Base-by-base conservation (phyloP, 177 flowering plant genomes). In the Tripterygium wilfordii region DNA sequence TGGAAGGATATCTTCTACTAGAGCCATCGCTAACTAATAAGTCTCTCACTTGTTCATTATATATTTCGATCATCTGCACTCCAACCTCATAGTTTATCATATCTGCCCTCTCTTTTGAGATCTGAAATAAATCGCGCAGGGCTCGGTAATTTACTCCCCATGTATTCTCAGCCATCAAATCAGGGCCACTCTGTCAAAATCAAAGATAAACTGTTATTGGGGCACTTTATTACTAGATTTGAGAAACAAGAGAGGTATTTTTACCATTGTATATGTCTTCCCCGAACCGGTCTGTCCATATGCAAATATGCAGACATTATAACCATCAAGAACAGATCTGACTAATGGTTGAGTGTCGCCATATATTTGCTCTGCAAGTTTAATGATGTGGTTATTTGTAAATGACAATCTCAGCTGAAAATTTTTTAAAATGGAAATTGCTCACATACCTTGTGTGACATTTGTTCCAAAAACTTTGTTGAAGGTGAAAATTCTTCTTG, bases 261-360 rank as follows among this genome's bases (percentile, higher is more conserved):
- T 2, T 87, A 91, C 98, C 98, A 91, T 91, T 36, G 98, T 91
- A 57, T 79, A 82, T 14, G 98, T 91, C 68, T 91, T 91, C 44
- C 98, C 98, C 5, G 98, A 88, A 53, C 98, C 98, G 16, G 98
- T 91, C 53, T 91, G 96, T 27, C 98, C 98, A 62, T 91, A 91
- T 49, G 98, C 98, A 63, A 91, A 91, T 18, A 91, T 88, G 66
- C 98, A 91, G 29, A 78, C 95, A 62, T 91, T 91, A 56, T 36
- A 91, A 39, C 98, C 98, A 72, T 91, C 98, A 3, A 91, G 61
- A 53, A 83, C 89, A 47, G 98, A 85, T 54, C 89, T 75, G 26
- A 91, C 52, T 56, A 91, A 39, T 15, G 92, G 88, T 37, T 78
- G 88, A 49, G 82, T 80, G 42, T 91, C 98, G 6, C 22, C 74